These are phyloP conservation scores for Ciborinia camelliae DNA, from an alignment of 2,329 filamentous ascomycete species.

Conservation along the genomic window DNA sequence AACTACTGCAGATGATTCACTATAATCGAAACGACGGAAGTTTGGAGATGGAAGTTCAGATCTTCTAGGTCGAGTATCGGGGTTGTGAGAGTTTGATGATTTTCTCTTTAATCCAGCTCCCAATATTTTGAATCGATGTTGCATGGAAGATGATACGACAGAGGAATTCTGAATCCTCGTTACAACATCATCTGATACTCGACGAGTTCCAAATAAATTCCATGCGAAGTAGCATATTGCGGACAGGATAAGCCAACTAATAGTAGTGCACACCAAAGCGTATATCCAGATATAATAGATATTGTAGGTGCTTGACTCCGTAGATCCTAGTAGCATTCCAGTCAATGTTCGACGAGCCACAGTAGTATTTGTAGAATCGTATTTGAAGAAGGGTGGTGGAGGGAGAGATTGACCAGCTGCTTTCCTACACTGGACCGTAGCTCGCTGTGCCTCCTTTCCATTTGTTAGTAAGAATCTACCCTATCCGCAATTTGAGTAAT, in stretches of 20 bases:
- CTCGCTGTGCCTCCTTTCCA: not conserved
- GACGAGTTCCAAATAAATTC: not conserved
- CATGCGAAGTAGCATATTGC: not conserved
- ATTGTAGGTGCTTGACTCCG: not conserved
- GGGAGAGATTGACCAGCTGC: not conserved
- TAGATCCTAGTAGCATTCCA: not conserved
- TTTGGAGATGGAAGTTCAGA: no score
- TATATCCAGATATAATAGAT: not conserved
- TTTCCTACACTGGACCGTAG: conserved; percentile 2
- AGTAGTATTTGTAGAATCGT: conserved; percentile 3
- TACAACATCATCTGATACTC: not conserved
- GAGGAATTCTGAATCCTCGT: no score
- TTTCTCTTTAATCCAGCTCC: no score
- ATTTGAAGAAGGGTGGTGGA: not conserved
- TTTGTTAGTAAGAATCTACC: not conserved
- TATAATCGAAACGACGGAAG: no score
- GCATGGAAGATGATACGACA: no score
- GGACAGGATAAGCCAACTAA: not conserved
- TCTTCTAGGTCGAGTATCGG: no score
- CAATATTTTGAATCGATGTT: no score
- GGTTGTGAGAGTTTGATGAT: no score
- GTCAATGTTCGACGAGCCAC: not conserved
- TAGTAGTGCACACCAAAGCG: not conserved
- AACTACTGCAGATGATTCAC: no score
- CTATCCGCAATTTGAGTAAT: not conserved